These are phyloP conservation scores for Diphasiastrum complanatum DNA, from an alignment of 83 land plant genomes.

Conservation along the genomic window DNA sequence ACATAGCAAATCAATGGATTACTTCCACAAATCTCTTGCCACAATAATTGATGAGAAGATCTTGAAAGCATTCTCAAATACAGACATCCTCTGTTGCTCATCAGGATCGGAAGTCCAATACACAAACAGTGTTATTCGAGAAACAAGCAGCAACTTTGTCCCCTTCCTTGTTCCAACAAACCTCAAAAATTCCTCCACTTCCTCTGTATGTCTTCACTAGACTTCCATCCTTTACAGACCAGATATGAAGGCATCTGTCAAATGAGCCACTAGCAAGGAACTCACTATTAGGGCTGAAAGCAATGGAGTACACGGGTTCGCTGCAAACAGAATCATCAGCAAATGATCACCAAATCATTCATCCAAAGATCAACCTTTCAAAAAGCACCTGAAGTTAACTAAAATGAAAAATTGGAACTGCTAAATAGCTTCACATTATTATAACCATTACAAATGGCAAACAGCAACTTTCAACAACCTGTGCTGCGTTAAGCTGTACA, in stretches of 20 bases:
- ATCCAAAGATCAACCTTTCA: background rate
- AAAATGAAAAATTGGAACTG: background rate
- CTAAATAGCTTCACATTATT: background rate
- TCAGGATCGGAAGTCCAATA: conserved; percentile 80
- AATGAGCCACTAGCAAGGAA: conserved; percentile 87
- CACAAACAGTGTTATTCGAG: conserved; percentile 72
- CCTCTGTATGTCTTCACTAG: conserved; percentile 74
- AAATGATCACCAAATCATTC: conserved; percentile 1
- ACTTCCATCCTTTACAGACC: conserved; percentile 86
- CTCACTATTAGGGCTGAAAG: conserved; percentile 89
- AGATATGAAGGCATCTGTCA: conserved; percentile 71
- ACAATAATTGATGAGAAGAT: too few species aligned
- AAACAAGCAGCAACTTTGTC: conserved; percentile 90
- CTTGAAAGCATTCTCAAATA: too few species aligned
- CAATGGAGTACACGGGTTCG: conserved; percentile 82
- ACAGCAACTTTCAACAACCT: conserved; percentile 34
- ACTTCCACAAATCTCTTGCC: too few species aligned
- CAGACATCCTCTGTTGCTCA: too few species aligned
- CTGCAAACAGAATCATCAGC: conserved; percentile 38
- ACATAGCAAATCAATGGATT: too few species aligned
- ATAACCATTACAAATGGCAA: background rate
- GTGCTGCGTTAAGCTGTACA: conserved; percentile 67
- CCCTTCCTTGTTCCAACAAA: conserved; percentile 94
- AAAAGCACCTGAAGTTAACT: background rate
- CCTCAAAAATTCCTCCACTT: conserved; percentile 77